Conservation (phyloP, 768 basidiomycete genomes). For the Aureoboletus auriporus region DNA sequence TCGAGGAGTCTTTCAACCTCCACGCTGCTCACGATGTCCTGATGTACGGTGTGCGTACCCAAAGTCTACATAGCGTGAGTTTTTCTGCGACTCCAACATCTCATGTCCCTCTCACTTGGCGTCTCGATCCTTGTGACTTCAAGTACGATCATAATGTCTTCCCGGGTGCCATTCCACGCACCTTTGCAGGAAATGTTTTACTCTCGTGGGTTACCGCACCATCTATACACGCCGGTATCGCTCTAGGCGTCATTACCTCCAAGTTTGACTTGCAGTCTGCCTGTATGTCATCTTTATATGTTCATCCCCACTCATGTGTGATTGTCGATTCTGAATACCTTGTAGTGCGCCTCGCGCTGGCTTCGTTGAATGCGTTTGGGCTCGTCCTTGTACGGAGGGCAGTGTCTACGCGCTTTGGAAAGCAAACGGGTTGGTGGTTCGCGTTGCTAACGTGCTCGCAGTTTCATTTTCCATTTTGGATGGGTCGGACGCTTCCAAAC, state of each 20-base stretch:
- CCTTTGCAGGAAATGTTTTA: constrained; percentile 74
- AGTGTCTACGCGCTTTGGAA: constrained; percentile 61
- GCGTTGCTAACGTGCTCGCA: constrained; percentile 71
- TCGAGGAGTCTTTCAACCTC: constrained; percentile 95
- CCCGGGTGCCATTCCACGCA: constrained; percentile 85
- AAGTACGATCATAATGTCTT: constrained; percentile 91
- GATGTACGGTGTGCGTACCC: constrained; percentile 57
- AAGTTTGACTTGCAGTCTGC: constrained; percentile 72
- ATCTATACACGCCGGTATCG: constrained; percentile 38
- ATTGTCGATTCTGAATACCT: neutral
- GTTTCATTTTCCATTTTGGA: constrained; percentile 93
- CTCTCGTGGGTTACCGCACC: constrained; percentile 59
- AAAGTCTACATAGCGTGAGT: constrained; percentile 48
- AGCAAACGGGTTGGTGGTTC: constrained; percentile 53
- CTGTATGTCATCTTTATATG: constrained; percentile 39
- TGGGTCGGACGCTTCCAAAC: constrained; percentile 90
- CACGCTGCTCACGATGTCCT: constrained; percentile 89
- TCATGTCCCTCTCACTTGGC: neutral
- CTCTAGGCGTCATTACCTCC: constrained; percentile 40
- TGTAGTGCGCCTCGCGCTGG: constrained; percentile 72
- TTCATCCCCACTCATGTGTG: neutral
- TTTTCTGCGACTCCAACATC: neutral
- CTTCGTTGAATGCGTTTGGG: constrained; percentile 56
- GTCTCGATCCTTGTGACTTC: neutral
- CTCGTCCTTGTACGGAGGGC: constrained; percentile 64